These are phyloP conservation scores for Trypethelium eluteriae DNA, from an alignment of 495 filamentous ascomycete genomes.

Conservation along the genomic window DNA sequence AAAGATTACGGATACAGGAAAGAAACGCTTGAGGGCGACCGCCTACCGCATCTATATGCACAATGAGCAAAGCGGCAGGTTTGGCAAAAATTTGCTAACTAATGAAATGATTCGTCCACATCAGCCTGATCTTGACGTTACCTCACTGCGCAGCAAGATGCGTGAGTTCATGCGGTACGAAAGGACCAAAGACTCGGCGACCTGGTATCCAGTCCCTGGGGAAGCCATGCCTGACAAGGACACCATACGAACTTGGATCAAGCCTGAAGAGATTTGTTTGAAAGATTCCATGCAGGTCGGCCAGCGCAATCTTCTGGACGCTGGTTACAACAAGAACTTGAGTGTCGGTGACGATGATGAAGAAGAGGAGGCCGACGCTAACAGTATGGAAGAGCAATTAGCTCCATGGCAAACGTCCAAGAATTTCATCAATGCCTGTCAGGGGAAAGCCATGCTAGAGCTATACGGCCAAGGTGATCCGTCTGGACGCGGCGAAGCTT, in stretches of 20 bases:
- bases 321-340: conserved; percentile 65
- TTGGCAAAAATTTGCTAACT: conserved; percentile 25
- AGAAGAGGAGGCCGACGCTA: conserved; percentile 55
- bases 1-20: conserved; percentile 87
- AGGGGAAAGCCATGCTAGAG: conserved; percentile 93
- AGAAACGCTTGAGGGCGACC: conserved; percentile 93
- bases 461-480: conserved; percentile 93
- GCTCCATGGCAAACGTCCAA: conserved; percentile 92
- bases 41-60: conserved; percentile 77
- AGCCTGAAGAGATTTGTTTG: conserved; percentile 89
- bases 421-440: conserved; percentile 87
- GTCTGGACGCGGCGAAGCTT: conserved; percentile 85
- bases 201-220: conserved; percentile 67
- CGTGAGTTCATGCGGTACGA: conserved; percentile 90
- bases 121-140: conserved; percentile 79
- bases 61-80: conserved; percentile 42
- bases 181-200: conserved; percentile 43
- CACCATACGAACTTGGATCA: conserved; percentile 74
- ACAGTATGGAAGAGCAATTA: conserved; percentile 78
- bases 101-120: conserved; percentile 64
- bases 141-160: conserved; percentile 87
- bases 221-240: conserved; percentile 70
- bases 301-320: conserved; percentile 70
- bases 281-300: conserved; percentile 97
- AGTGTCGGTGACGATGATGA: conserved; percentile 66